phyloP scores from a whole-genome alignment of 345 rosid genomes.

The Cardamine occulta region DNA sequence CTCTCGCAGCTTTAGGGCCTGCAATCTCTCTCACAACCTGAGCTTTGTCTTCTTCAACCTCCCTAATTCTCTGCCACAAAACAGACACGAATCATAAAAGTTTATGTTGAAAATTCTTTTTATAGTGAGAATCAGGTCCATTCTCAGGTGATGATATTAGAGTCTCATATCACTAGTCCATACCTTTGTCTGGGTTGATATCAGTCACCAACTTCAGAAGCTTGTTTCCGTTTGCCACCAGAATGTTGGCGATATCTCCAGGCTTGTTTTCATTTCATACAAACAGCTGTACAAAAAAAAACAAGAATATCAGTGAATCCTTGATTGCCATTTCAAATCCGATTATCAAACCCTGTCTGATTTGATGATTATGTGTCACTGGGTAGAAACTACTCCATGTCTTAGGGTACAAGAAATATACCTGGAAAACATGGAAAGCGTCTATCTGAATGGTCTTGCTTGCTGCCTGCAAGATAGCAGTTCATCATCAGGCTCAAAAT shows the following conservation, averaged over 20 bases:
- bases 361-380: slow-evolving; percentile 10
- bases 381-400: background rate
- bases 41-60: slow-evolving; percentile 89
- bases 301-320: background rate
- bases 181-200: slow-evolving; percentile 72
- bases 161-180: slow-evolving; percentile 16
- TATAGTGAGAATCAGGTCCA: background rate
- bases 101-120: slow-evolving; percentile 17
- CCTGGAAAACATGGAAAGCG: slow-evolving; percentile 99
- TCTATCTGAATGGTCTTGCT: slow-evolving; percentile 94
- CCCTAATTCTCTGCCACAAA: slow-evolving; percentile 70
- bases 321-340: slow-evolving; percentile 2
- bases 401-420: slow-evolving; percentile 27
- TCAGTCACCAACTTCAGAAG: slow-evolving; percentile 69
- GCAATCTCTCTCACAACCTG: slow-evolving; percentile 85
- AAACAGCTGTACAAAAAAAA: slow-evolving; percentile 55
- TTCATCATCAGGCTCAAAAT: background rate
- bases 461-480: slow-evolving; percentile 63
- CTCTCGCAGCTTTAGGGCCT: slow-evolving; percentile 52
- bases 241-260: slow-evolving; percentile 58
- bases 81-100: slow-evolving; percentile 28
- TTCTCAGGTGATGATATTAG: background rate
- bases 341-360: background rate
- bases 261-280: slow-evolving; percentile 77
- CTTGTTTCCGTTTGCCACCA: slow-evolving; percentile 66